phyloP scores from a whole-genome alignment of 495 filamentous ascomycete genomes.

The Podospora conica region DNA sequence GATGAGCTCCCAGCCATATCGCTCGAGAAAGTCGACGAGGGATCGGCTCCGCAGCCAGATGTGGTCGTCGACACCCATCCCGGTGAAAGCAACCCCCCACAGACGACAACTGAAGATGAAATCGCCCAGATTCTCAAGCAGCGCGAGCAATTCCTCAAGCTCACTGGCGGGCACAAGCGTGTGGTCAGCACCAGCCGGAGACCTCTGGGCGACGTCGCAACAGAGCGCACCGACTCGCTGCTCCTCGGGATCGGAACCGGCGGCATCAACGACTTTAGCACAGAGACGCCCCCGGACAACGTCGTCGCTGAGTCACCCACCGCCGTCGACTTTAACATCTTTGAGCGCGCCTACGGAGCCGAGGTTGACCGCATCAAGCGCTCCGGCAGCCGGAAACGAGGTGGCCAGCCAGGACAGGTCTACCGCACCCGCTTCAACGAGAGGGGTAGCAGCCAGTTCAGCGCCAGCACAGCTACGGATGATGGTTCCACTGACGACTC shows the following conservation, averaged over 20 bases:
- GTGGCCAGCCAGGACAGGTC: background rate
- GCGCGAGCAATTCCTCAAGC: constrained; percentile 32
- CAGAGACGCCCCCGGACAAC: constrained; percentile 23
- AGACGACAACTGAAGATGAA: constrained; percentile 33
- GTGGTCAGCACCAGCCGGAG: background rate
- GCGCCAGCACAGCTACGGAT: constrained; percentile 3
- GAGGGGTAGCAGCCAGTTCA: background rate
- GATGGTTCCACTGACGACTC: background rate
- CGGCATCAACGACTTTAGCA: constrained; percentile 33
- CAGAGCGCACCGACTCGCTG: constrained; percentile 55
- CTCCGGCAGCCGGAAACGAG: constrained; percentile 15
- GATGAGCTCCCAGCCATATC: constrained; percentile 6
- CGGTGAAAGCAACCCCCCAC: constrained; percentile 1
- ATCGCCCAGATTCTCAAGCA: constrained; percentile 34
- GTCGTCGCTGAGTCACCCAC: constrained; percentile 76
- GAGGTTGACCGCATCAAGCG: constrained; percentile 68
- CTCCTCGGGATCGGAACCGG: constrained; percentile 71
- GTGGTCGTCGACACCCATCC: background rate
- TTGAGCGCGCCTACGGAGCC: constrained; percentile 76
- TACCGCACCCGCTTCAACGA: constrained; percentile 13
- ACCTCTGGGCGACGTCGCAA: constrained; percentile 49
- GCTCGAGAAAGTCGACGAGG: background rate
- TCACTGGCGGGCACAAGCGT: constrained; percentile 13
- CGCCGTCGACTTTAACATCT: constrained; percentile 75
- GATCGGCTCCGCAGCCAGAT: background rate